These are phyloP conservation scores for Aspergillus ostianus DNA, from an alignment of 495 filamentous ascomycete genomes.

Conservation along the genomic window DNA sequence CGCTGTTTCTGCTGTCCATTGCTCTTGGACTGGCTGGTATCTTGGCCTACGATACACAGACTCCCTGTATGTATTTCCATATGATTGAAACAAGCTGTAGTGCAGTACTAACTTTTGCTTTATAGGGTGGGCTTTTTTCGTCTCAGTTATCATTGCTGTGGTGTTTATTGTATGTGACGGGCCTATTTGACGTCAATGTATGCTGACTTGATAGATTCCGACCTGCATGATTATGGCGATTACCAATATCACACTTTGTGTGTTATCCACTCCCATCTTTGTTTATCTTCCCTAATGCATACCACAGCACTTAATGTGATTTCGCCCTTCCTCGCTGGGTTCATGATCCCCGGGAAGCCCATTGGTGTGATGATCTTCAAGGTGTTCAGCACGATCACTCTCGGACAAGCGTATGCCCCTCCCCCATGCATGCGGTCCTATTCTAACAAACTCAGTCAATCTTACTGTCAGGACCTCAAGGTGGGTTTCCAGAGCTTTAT, in stretches of 20 bases:
- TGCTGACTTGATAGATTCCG: conserved; percentile 40
- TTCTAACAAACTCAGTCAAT: conserved; percentile 10
- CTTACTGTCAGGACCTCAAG: not conserved
- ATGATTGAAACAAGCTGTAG: conserved; percentile 14
- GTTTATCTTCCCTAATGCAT: not conserved
- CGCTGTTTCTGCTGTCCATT: conserved; percentile 47
- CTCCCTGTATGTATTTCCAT: not conserved
- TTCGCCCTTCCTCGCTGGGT: conserved; percentile 63
- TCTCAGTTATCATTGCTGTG: conserved; percentile 47
- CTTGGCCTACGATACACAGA: conserved; percentile 50
- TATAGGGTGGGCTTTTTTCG: conserved; percentile 53
- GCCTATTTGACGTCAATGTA: not conserved
- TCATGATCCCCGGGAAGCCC: conserved; percentile 59
- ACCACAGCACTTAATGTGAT: conserved; percentile 52
- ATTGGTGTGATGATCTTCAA: conserved; percentile 69
- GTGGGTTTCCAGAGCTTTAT: not conserved
- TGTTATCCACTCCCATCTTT: not conserved
- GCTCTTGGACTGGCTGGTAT: conserved; percentile 52
- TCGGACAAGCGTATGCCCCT: conserved; percentile 56
- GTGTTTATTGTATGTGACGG: conserved; percentile 24
- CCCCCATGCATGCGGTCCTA: conserved; percentile 51
- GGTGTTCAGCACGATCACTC: conserved; percentile 58
- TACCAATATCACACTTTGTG: conserved; percentile 48
- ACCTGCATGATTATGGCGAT: conserved; percentile 54
- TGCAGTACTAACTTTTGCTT: conserved; percentile 13